Conservation (phyloP, 345 rosid species). For the Iberis pinnata region DNA sequence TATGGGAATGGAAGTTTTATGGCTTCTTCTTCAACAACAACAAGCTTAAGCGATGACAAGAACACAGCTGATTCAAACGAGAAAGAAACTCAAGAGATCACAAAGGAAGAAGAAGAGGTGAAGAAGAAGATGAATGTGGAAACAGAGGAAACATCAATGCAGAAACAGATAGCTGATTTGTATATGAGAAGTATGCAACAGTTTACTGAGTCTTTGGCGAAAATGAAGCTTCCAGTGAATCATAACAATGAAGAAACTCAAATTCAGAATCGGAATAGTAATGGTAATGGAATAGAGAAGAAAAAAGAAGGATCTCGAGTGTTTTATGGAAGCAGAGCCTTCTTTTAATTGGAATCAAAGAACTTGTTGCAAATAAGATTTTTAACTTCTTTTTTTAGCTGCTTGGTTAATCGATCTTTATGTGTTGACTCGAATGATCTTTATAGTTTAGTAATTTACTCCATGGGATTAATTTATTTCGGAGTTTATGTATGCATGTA, state of each 20-base stretch:
- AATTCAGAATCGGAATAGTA: constrained; percentile 33
- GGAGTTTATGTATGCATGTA: too few species aligned
- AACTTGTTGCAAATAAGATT: constrained; percentile 15
- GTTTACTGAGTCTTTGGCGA: constrained; percentile 77
- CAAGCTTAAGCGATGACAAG: constrained; percentile 67
- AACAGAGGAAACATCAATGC: constrained; percentile 78
- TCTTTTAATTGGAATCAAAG: constrained; percentile 47
- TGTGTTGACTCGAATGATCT: too few species aligned
- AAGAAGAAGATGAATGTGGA: constrained; percentile 41
- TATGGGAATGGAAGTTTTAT: constrained; percentile 42
- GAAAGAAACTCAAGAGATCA: constrained; percentile 45
- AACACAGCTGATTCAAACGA: constrained; percentile 56
- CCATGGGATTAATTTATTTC: too few species aligned
- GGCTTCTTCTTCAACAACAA: constrained; percentile 70
- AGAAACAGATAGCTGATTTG: constrained; percentile 90
- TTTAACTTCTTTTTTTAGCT: not conserved
- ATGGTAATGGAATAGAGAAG: constrained; percentile 43
- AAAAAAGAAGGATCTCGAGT: constrained; percentile 84
- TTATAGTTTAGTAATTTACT: too few species aligned
- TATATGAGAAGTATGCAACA: constrained; percentile 98
- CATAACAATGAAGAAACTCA: constrained; percentile 28
- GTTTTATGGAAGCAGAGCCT: constrained; percentile 92
- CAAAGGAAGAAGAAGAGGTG: constrained; percentile 28
- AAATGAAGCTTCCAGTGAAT: constrained; percentile 93
- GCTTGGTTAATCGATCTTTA: too few species aligned